These are phyloP conservation scores for Naganishia randhawae DNA, from an alignment of 768 basidiomycete genomes.

Conservation along the genomic window DNA sequence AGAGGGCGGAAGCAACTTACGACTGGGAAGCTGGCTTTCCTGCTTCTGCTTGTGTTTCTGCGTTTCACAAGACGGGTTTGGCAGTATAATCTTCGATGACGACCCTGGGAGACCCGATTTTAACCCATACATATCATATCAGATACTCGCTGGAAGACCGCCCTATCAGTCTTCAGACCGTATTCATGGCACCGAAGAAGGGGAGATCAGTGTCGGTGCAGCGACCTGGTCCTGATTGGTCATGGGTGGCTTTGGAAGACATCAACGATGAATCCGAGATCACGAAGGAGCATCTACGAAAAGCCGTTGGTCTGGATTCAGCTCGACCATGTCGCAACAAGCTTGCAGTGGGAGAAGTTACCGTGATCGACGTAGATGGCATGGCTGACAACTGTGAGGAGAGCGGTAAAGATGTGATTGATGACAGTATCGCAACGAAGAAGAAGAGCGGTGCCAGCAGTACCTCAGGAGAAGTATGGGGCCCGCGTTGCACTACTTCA, in stretches of 20 bases:
- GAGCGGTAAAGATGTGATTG: background rate
- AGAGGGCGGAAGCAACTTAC: no score
- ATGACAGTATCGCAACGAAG: conserved; percentile 22
- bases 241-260: conserved; percentile 19
- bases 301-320: conserved; percentile 7
- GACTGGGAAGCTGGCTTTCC: no score
- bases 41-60: no score
- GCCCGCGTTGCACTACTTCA: conserved; percentile 29
- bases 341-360: background rate
- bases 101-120: no score
- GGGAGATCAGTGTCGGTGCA: background rate
- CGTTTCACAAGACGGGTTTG: no score
- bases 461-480: background rate
- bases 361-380: conserved; percentile 4
- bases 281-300: conserved; percentile 17
- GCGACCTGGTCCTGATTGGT: conserved; percentile 22
- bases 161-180: background rate
- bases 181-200: conserved; percentile 14
- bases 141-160: no score
- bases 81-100: no score
- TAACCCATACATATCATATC: no score
- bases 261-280: background rate
- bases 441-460: conserved; percentile 12
- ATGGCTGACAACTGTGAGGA: conserved; percentile 9
- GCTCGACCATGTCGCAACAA: conserved; percentile 15